These are phyloP conservation scores for Huntiella bhutanensis DNA, from an alignment of 2,329 filamentous ascomycete genomes.

Conservation along the genomic window DNA sequence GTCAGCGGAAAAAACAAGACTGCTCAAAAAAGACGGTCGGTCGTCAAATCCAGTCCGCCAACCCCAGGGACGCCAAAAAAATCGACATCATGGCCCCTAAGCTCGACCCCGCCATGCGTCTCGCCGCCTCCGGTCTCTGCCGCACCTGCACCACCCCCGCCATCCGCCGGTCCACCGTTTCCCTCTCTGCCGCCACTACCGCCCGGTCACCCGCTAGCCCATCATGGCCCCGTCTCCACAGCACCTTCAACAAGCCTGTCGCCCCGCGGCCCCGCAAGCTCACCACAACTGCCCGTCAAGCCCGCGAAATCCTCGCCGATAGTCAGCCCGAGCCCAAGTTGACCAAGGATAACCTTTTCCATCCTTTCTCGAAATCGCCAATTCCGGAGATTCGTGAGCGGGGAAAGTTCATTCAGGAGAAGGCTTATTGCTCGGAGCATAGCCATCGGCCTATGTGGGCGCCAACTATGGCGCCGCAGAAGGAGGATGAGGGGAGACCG, in stretches of 20 bases:
- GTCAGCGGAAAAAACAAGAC: too few relatives aligned
- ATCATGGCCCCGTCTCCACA: conserved; percentile 3
- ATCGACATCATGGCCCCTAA: conserved; percentile 10
- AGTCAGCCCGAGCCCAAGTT: conserved; percentile 23
- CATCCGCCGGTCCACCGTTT: not conserved
- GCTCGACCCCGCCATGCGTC: conserved; percentile 12
- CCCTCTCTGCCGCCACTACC: not conserved
- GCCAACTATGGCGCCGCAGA: conserved; percentile 43
- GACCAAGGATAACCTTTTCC: conserved; percentile 69
- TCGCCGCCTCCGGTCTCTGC: conserved; percentile 10
- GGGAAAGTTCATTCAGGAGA: conserved; percentile 78
- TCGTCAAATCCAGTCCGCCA: not conserved
- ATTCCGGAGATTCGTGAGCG: conserved; percentile 72
- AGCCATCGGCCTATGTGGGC: conserved; percentile 60
- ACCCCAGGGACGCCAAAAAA: not conserved
- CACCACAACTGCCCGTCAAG: conserved; percentile 2
- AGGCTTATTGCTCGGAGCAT: conserved; percentile 85
- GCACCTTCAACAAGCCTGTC: not conserved
- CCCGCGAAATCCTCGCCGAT: conserved; percentile 12
- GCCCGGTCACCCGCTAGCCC: not conserved
- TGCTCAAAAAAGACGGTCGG: not conserved
- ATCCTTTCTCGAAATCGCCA: conserved; percentile 76
- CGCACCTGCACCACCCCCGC: conserved; percentile 6
- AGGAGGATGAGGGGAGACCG: conserved; percentile 40
- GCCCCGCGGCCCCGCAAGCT: conserved; percentile 1